Percentiles rank a stretch among this genome's conserved stretches.
phyloP scores from a whole-genome alignment of 2,329 filamentous ascomycete species.

The Cylindrodendrum hubeiense region DNA sequence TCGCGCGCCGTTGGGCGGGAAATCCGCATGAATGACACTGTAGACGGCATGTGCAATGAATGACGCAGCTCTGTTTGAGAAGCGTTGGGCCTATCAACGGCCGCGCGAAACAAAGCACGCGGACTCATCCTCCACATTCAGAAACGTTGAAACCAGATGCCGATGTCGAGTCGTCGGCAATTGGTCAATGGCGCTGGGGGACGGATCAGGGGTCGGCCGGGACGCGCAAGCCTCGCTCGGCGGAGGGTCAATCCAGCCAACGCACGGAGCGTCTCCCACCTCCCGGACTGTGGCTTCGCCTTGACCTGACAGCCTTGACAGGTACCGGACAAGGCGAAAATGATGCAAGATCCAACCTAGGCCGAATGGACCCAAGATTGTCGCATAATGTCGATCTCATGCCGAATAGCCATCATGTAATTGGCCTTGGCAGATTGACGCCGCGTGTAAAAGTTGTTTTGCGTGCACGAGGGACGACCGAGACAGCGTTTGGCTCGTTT shows the following conservation, averaged over 20 bases:
- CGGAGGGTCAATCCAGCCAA: neutral
- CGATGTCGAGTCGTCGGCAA: slow-evolving; percentile 3
- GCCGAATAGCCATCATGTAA: neutral
- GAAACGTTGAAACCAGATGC: slow-evolving; percentile 18
- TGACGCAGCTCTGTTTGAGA: slow-evolving; percentile 1
- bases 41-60: neutral
- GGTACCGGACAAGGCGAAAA: neutral
- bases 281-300: neutral
- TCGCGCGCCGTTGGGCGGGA: neutral
- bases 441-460: neutral
- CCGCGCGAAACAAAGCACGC: slow-evolving; percentile 19
- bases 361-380: neutral
- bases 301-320: too few relatives aligned
- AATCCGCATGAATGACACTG: slow-evolving; percentile 10
- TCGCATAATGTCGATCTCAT: slow-evolving; percentile 7
- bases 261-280: slow-evolving; percentile 19
- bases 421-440: slow-evolving; percentile 5
- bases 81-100: slow-evolving; percentile 10
- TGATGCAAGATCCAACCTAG: neutral
- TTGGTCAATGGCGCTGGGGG: slow-evolving; percentile 7
- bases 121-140: neutral
- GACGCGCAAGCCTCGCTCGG: slow-evolving; percentile 22
- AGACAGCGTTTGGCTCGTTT: slow-evolving; percentile 1
- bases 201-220: slow-evolving; percentile 7
- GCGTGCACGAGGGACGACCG: neutral